Evolutionary conservation across 768 basidiomycete genomes (phyloP).

Genomic region (Xerocomus potaroensis): DNA sequence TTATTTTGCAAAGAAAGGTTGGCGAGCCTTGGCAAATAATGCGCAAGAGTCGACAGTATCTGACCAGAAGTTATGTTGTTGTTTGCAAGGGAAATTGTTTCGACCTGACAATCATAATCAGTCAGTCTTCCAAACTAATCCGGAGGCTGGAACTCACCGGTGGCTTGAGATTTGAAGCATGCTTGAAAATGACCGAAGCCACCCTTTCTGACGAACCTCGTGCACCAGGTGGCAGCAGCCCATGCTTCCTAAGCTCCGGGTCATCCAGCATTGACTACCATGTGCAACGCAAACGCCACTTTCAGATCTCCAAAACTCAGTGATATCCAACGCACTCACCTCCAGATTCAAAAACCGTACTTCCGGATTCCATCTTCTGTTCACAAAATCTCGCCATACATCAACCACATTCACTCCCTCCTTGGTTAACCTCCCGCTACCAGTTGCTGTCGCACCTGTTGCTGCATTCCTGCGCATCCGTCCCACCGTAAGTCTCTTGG

Average conservation of each 20-base stretch:
- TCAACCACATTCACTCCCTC: constrained; percentile 45
- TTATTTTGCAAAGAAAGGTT: constrained; percentile 83
- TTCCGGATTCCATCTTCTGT: constrained; percentile 68
- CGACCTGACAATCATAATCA: constrained; percentile 40
- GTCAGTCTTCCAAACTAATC: neutral
- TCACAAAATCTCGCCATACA: constrained; percentile 72
- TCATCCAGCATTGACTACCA: constrained; percentile 74
- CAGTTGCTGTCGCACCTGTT: constrained; percentile 20
- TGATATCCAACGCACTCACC: constrained; percentile 42
- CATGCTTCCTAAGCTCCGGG: constrained; percentile 65
- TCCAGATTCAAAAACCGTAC: constrained; percentile 74
- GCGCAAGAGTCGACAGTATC: constrained; percentile 56
- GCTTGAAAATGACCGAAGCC: constrained; percentile 84
- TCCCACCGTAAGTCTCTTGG: constrained; percentile 40
- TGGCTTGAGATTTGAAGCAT: constrained; percentile 75
- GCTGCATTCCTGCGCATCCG: constrained; percentile 61
- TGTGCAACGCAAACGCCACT: constrained; percentile 3
- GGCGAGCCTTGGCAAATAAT: constrained; percentile 74
- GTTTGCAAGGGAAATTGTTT: constrained; percentile 82
- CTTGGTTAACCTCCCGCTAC: constrained; percentile 15
- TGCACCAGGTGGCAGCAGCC: constrained; percentile 65
- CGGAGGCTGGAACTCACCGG: constrained; percentile 41
- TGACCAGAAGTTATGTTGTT: constrained; percentile 62
- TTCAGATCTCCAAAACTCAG: neutral
- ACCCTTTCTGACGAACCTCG: constrained; percentile 59